phyloP scores from a whole-genome alignment of 139 green algal species.

The Coelastrella sp. region DNA sequence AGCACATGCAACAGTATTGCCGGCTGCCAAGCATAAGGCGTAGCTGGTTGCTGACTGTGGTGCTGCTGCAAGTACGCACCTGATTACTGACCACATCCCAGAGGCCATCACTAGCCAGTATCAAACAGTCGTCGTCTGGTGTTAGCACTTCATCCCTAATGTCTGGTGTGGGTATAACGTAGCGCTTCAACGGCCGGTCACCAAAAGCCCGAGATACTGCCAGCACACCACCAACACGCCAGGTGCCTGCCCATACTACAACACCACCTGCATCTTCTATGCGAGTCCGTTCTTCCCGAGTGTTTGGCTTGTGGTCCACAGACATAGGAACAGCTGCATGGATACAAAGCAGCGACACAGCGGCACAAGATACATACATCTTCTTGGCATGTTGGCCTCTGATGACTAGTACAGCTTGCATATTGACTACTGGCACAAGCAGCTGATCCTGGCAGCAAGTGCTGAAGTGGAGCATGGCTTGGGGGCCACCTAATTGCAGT shows the following conservation, averaged over 20 bases:
- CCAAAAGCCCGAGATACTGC: conserved; percentile 96
- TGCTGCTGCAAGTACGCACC: conserved; percentile 35
- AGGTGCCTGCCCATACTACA: conserved; percentile 95
- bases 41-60: too few relatives aligned
- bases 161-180: conserved; percentile 87
- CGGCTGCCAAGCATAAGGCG: too few relatives aligned
- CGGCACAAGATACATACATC: too few relatives aligned
- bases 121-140: conserved; percentile 76
- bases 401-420: too few relatives aligned
- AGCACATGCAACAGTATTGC: too few relatives aligned
- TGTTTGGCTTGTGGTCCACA: conserved; percentile 97
- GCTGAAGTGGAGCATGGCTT: too few relatives aligned
- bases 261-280: conserved; percentile 93
- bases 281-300: conserved; percentile 85
- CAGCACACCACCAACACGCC: conserved; percentile 94
- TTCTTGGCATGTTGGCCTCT: too few relatives aligned
- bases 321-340: conserved; percentile 72
- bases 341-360: neutral
- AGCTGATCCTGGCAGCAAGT: too few relatives aligned
- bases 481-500: too few relatives aligned
- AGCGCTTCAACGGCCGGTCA: conserved; percentile 92
- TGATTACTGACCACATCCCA: conserved; percentile 94
- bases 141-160: conserved; percentile 79
- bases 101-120: conserved; percentile 93
- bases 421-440: too few relatives aligned